Evolutionary conservation across 108 stramenopile genomes (phyloP).

Genomic region (Nitzschia putrida): DNA sequence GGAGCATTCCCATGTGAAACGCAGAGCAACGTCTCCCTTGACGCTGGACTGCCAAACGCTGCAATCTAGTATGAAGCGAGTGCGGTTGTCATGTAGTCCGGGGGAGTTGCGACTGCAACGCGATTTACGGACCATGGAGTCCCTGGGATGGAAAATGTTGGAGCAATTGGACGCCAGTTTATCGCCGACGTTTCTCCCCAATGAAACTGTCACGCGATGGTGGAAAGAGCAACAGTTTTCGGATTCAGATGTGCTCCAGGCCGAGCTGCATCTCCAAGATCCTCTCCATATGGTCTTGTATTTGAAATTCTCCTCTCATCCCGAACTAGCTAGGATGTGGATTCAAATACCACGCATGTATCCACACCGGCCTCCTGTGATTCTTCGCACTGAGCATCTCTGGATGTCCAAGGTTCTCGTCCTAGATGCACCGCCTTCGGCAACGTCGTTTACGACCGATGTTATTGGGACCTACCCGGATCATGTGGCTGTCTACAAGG

Average conservation of each 20-base stretch:
- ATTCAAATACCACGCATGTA: slow-evolving; percentile 78
- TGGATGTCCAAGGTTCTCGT: slow-evolving; percentile 41
- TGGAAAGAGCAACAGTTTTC: slow-evolving; percentile 2
- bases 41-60: slow-evolving; percentile 27
- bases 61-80: slow-evolving; percentile 63
- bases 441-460: slow-evolving; percentile 12
- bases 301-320: slow-evolving; percentile 38
- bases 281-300: slow-evolving; percentile 50
- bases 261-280: slow-evolving; percentile 43
- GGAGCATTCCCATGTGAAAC: not conserved
- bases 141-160: not conserved
- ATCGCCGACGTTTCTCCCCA: not conserved
- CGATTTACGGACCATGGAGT: slow-evolving; percentile 48
- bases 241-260: not conserved
- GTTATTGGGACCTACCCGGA: not conserved
- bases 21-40: slow-evolving; percentile 1
- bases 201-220: not conserved
- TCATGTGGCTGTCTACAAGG: slow-evolving; percentile 27
- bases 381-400: slow-evolving; percentile 41
- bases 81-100: slow-evolving; percentile 62
- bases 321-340: slow-evolving; percentile 19
- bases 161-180: not conserved
- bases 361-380: slow-evolving; percentile 63
- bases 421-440: slow-evolving; percentile 32
- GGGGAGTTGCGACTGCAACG: slow-evolving; percentile 72